A percentile compares a stretch with the other conserved stretches of the same genome.
Conservation (phyloP, 2,329 filamentous ascomycete genomes). For the Arthroderma uncinatum region DNA sequence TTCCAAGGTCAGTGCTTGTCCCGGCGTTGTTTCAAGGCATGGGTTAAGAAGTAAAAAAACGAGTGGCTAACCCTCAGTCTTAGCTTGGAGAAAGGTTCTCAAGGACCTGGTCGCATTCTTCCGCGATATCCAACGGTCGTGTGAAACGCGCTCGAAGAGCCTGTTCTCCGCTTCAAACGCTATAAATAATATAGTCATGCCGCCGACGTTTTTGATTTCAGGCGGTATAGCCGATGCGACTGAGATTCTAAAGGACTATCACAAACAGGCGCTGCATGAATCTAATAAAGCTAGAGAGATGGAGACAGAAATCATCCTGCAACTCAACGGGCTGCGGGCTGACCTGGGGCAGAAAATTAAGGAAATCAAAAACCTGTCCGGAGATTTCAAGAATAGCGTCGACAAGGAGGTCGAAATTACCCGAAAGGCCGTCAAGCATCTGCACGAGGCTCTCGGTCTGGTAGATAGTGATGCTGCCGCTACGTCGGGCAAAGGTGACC, state of each 20-base stretch:
- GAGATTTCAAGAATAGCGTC: conserved; percentile 94
- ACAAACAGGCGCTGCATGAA: conserved; percentile 67
- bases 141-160: conserved; percentile 74
- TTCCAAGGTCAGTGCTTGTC: conserved; percentile 61
- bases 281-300: conserved; percentile 83
- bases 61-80: background rate
- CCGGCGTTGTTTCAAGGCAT: conserved; percentile 7
- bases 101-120: conserved; percentile 94
- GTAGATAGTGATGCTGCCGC: conserved; percentile 65
- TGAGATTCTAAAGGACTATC: conserved; percentile 67
- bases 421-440: conserved; percentile 60
- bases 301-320: conserved; percentile 80
- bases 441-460: conserved; percentile 73
- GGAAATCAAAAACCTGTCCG: conserved; percentile 86
- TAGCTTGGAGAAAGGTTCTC: conserved; percentile 88
- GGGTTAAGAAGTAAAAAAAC: background rate
- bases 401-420: conserved; percentile 89
- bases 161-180: conserved; percentile 73
- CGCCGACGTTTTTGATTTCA: conserved; percentile 62
- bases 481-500: conserved; percentile 78
- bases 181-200: conserved; percentile 66
- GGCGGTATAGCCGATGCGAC: conserved; percentile 83
- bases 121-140: conserved; percentile 78
- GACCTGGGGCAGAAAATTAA: conserved; percentile 95
- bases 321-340: conserved; percentile 70